Conservation (phyloP, 2,329 filamentous ascomycete genomes). For the Chalara sp. region DNA sequence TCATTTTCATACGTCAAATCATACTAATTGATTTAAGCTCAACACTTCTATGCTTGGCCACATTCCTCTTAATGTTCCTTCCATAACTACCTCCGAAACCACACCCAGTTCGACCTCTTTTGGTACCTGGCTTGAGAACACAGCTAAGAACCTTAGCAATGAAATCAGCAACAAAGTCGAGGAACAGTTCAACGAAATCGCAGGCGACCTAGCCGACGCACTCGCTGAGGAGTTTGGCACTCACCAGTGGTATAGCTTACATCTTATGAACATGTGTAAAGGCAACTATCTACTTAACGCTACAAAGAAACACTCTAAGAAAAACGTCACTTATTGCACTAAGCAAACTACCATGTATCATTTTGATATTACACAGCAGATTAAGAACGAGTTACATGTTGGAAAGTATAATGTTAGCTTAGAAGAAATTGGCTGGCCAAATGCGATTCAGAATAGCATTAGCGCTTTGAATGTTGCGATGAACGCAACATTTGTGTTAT, state of each 20-base stretch:
- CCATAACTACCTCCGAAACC: conserved; percentile 14
- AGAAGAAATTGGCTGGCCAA: conserved; percentile 47
- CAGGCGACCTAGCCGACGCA: conserved; percentile 30
- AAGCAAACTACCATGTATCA: conserved; percentile 43
- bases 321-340: conserved; percentile 49
- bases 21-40: conserved; percentile 31
- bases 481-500: conserved; percentile 49
- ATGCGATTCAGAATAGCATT: conserved; percentile 46
- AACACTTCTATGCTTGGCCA: conserved; percentile 50
- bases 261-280: conserved; percentile 54
- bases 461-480: conserved; percentile 40
- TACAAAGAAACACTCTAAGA: conserved; percentile 31
- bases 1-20: not conserved
- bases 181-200: conserved; percentile 26
- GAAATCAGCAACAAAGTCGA: conserved; percentile 23
- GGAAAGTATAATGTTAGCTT: conserved; percentile 37
- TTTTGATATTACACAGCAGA: conserved; percentile 45
- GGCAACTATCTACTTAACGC: conserved; percentile 31
- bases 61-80: conserved; percentile 11
- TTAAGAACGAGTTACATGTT: conserved; percentile 41
- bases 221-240: conserved; percentile 43
- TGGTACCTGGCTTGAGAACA: conserved; percentile 23
- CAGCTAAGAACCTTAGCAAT: conserved; percentile 34
- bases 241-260: conserved; percentile 53
- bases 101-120: conserved; percentile 26